Conservation (phyloP, 169 alveolate genomes). For the Theileria orientalis region DNA sequence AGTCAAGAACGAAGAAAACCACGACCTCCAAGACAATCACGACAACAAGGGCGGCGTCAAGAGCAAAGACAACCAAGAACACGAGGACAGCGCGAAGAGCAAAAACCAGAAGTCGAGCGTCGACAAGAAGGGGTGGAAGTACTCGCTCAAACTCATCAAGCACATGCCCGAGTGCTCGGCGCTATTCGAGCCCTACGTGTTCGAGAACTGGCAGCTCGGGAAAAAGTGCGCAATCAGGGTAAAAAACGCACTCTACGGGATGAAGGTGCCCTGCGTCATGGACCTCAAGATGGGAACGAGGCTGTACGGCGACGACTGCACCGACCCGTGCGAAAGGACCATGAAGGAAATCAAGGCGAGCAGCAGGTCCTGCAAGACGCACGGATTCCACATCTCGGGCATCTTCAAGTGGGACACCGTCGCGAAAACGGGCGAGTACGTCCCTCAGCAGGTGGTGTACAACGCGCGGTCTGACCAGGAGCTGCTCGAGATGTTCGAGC, state of each 20-base stretch:
- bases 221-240: conserved; percentile 60
- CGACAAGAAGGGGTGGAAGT: neutral
- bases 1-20: neutral
- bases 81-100: neutral
- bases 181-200: conserved; percentile 20
- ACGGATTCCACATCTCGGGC: conserved; percentile 74
- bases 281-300: conserved; percentile 73
- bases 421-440: conserved; percentile 41
- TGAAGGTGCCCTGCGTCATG: conserved; percentile 74
- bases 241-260: conserved; percentile 58
- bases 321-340: conserved; percentile 46
- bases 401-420: conserved; percentile 64
- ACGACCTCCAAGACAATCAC: neutral
- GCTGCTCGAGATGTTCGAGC: conserved; percentile 45
- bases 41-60: neutral
- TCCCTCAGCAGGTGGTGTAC: conserved; percentile 62
- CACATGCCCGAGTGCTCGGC: conserved; percentile 30
- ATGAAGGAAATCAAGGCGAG: conserved; percentile 66
- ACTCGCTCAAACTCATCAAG: conserved; percentile 3
- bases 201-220: conserved; percentile 36
- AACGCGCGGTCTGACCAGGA: conserved; percentile 42
- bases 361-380: conserved; percentile 57
- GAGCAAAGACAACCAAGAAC: neutral
- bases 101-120: too few species aligned
- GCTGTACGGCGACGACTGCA: conserved; percentile 69